Conservation (phyloP, 176 grass and related monocot species). For the Oryza glumipatula region DNA sequence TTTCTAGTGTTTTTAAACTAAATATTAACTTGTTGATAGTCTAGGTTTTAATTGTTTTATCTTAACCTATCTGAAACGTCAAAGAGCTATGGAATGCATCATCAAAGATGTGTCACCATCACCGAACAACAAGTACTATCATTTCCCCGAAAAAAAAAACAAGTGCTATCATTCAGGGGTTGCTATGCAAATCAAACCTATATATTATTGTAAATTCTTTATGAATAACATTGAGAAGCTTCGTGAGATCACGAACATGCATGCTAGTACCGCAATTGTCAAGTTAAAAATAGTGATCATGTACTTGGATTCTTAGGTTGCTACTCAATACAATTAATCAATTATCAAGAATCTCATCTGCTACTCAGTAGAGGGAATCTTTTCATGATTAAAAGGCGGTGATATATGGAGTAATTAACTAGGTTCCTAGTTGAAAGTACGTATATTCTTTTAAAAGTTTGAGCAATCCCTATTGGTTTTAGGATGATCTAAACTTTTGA, state of each 20-base stretch:
- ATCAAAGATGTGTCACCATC: background rate
- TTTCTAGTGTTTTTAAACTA: too few species aligned
- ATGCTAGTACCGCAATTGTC: background rate
- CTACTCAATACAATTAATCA: constrained; percentile 4
- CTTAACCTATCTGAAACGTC: too few species aligned
- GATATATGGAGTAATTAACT: background rate
- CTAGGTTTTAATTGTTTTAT: too few species aligned
- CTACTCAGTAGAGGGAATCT: constrained; percentile 21
- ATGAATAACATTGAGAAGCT: constrained; percentile 29
- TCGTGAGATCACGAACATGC: constrained; percentile 2
- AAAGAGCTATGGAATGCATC: too few species aligned
- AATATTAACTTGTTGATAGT: too few species aligned
- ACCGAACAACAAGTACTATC: background rate
- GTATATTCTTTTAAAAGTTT: background rate
- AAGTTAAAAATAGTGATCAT: constrained; percentile 2
- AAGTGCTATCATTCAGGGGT: background rate
- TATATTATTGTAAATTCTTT: background rate
- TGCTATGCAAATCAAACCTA: background rate
- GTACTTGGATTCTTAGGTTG: constrained; percentile 16
- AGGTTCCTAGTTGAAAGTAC: background rate
- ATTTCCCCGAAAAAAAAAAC: too few species aligned
- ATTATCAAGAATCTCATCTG: constrained; percentile 20
- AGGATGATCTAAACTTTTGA: background rate
- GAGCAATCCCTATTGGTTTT: background rate
- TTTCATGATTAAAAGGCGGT: constrained; percentile 17